Conservation (phyloP, 495 filamentous ascomycete species). For the Hyphodiscus hymeniophilus region DNA sequence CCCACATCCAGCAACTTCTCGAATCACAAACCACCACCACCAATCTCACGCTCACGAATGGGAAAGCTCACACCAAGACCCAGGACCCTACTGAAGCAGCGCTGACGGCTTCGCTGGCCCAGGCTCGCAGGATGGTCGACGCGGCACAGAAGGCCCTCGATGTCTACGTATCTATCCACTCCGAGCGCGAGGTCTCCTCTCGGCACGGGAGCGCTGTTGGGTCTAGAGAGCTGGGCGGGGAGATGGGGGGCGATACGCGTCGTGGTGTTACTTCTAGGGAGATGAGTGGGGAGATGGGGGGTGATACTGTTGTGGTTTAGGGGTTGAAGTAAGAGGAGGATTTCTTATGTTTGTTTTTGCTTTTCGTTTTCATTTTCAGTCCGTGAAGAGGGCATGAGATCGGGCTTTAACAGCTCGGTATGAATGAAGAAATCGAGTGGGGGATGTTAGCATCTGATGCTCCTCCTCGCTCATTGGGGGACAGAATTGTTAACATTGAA, state of each 20-base stretch:
- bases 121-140: slow-evolving; percentile 33
- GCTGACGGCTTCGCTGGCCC: slow-evolving; percentile 16
- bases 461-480: too few species aligned
- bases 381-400: too few species aligned
- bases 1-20: slow-evolving; percentile 43
- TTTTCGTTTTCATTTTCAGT: too few species aligned
- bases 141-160: slow-evolving; percentile 28
- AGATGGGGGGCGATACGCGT: slow-evolving; percentile 37
- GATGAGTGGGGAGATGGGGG: slow-evolving; percentile 45
- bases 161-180: slow-evolving; percentile 22
- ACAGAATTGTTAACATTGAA: slow-evolving; percentile 7
- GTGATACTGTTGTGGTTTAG: slow-evolving; percentile 32
- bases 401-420: too few species aligned
- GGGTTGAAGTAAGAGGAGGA: not conserved
- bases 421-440: too few species aligned
- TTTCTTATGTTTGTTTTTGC: slow-evolving; percentile 1
- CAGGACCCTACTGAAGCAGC: not conserved
- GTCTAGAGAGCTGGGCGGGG: slow-evolving; percentile 38
- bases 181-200: not conserved
- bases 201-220: slow-evolving; percentile 29
- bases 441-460: too few species aligned
- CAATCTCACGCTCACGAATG: too few species aligned
- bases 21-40: too few species aligned
- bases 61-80: not conserved
- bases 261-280: slow-evolving; percentile 40